These are phyloP conservation scores for Saccharomycopsis fodiens DNA, from an alignment of 805 yeast species.

Conservation along the genomic window DNA sequence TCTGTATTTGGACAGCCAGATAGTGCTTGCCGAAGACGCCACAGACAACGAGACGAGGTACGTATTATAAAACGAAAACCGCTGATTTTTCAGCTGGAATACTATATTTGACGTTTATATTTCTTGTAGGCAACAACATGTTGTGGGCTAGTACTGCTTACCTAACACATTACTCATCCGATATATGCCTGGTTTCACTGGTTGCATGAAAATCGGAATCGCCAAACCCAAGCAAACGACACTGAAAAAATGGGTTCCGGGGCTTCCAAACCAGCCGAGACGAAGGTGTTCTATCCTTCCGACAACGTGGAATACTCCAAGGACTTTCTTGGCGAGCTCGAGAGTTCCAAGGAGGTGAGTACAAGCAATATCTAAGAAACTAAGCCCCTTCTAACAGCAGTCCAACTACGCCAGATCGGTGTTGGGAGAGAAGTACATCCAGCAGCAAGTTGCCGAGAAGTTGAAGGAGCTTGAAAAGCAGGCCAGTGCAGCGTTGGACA, in stretches of 20 bases:
- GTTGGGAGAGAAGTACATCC: constrained; percentile 56
- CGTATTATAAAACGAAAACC: not conserved
- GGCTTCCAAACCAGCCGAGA: constrained; percentile 51
- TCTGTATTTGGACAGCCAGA: constrained; percentile 14
- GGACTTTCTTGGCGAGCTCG: constrained; percentile 55
- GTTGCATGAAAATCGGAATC: not conserved
- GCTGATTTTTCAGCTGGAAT: too few relatives aligned
- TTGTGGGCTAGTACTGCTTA: too few relatives aligned
- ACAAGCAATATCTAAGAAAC: not conserved
- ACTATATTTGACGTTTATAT: too few relatives aligned
- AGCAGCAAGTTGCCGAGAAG: constrained; percentile 54
- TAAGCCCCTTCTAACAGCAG: constrained; percentile 22
- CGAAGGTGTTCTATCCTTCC: constrained; percentile 57
- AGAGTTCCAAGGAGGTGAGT: constrained; percentile 47
- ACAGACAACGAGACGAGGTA: not conserved
- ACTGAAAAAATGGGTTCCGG: constrained; percentile 46
- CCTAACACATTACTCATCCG: too few relatives aligned
- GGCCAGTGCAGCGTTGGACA: constrained; percentile 44
- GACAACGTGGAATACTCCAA: constrained; percentile 65
- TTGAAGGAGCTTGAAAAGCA: constrained; percentile 47
- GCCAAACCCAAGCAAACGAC: too few relatives aligned
- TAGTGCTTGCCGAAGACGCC: constrained; percentile 12
- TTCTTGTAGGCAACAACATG: too few relatives aligned
- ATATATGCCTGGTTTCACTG: not conserved
- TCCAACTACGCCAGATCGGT: constrained; percentile 68